Evolutionary conservation across 148 eudicot species (phyloP).

Genomic region (Simmondsia chinensis): DNA sequence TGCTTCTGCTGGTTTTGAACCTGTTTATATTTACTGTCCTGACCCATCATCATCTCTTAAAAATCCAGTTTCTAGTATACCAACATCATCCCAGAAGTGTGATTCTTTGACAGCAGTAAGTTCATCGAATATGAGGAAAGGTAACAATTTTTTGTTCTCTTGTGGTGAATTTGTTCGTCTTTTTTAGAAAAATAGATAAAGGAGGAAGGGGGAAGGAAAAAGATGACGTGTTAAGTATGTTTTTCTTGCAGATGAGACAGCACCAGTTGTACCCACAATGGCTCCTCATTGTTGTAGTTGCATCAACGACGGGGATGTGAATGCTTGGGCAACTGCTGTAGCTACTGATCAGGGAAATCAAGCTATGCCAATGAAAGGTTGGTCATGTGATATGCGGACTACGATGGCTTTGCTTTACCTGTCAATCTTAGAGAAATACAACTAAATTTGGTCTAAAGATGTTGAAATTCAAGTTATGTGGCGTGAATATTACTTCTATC

Average conservation of each 20-base stretch:
- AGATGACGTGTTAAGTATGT: background rate
- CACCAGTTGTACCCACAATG: slow-evolving; percentile 6
- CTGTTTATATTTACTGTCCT: slow-evolving; percentile 17
- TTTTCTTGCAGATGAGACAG: slow-evolving; percentile 28
- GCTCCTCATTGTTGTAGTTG: slow-evolving; percentile 25
- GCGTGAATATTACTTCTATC: too few relatives aligned
- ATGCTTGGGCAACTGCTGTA: slow-evolving; percentile 10
- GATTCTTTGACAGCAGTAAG: slow-evolving; percentile 19
- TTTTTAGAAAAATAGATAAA: too few relatives aligned
- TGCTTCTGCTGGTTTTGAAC: slow-evolving; percentile 19
- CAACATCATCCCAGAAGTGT: slow-evolving; percentile 20
- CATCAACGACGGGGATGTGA: slow-evolving; percentile 21
- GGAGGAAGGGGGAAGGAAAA: background rate
- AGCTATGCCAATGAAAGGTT: slow-evolving; percentile 22
- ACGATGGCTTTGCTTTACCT: too few relatives aligned
- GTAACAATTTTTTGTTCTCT: slow-evolving; percentile 8
- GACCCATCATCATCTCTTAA: slow-evolving; percentile 23
- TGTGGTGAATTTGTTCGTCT: background rate
- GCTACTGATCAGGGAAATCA: slow-evolving; percentile 3
- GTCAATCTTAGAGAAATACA: too few relatives aligned
- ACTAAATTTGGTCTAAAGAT: too few relatives aligned
- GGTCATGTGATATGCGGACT: too few relatives aligned
- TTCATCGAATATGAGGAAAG: slow-evolving; percentile 18
- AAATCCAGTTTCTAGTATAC: slow-evolving; percentile 12
- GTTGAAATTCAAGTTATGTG: too few relatives aligned